Percentiles rank a stretch among this genome's conserved stretches.
These are phyloP conservation scores for Diaporthe aspalathi DNA, from an alignment of 2,329 filamentous ascomycete species.

Conservation along the genomic window DNA sequence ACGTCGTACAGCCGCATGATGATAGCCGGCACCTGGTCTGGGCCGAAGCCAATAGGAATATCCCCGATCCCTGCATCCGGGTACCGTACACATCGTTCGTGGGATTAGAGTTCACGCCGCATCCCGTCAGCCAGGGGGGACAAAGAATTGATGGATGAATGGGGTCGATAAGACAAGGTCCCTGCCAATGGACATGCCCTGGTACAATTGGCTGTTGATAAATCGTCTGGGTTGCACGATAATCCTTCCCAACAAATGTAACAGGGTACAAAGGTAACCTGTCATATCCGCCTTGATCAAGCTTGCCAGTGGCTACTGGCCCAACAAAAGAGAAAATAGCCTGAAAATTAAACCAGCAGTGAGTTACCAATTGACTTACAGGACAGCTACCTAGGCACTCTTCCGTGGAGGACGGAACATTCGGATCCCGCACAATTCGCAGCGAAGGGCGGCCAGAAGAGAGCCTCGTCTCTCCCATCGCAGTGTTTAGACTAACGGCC, in stretches of 20 bases:
- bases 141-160: not conserved
- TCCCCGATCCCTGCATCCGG: conserved; percentile 9
- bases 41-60: not conserved
- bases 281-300: not conserved
- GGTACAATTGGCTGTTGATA: not conserved
- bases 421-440: no score
- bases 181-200: no score
- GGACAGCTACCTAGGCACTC: no score
- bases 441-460: no score
- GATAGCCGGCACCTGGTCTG: not conserved
- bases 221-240: not conserved
- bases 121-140: no score
- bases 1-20: conserved; percentile 1
- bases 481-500: no score
- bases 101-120: conserved; percentile 11
- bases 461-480: no score
- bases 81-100: conserved; percentile 11
- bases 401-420: no score
- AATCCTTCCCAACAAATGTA: not conserved
- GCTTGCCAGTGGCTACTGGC: no score
- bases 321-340: not conserved
- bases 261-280: not conserved
- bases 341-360: not conserved
- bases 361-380: not conserved
- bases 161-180: no score